Conservation (phyloP, 2,329 filamentous ascomycete species). For the Chlorencoelia australis region DNA sequence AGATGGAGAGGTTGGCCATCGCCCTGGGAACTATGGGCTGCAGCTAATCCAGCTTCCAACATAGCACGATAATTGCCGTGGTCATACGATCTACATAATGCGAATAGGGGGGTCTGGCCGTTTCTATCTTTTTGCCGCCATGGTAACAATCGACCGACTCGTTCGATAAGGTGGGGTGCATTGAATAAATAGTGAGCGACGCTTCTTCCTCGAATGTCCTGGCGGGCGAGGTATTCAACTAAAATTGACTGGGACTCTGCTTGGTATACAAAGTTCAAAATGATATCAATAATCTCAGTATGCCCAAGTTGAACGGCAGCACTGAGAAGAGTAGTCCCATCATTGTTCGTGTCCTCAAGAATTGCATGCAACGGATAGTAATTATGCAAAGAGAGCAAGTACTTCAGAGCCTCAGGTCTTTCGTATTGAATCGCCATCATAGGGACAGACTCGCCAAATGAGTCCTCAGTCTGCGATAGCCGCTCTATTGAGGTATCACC, state of each 20-base stretch:
- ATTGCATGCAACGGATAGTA: constrained; percentile 65
- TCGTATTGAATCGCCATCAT: constrained; percentile 78
- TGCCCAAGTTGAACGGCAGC: constrained; percentile 83
- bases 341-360: constrained; percentile 76
- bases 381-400: constrained; percentile 66
- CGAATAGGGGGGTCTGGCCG: constrained; percentile 94
- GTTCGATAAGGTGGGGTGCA: constrained; percentile 67
- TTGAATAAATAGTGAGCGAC: constrained; percentile 96
- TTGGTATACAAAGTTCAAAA: constrained; percentile 61
- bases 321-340: constrained; percentile 80
- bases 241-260: constrained; percentile 46
- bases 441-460: constrained; percentile 69
- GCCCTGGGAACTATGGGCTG: constrained; percentile 63
- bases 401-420: constrained; percentile 62
- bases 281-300: constrained; percentile 59
- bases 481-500: constrained; percentile 79
- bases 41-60: constrained; percentile 71
- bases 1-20: constrained; percentile 76
- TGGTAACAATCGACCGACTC: constrained; percentile 67
- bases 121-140: constrained; percentile 93
- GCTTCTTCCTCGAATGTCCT: constrained; percentile 80
- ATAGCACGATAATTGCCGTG: constrained; percentile 78
- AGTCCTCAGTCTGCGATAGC: constrained; percentile 59
- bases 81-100: constrained; percentile 89
- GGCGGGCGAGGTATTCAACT: constrained; percentile 57